phyloP scores from a whole-genome alignment of 1,284 basidiomycete species.

The Boletus smithii region DNA sequence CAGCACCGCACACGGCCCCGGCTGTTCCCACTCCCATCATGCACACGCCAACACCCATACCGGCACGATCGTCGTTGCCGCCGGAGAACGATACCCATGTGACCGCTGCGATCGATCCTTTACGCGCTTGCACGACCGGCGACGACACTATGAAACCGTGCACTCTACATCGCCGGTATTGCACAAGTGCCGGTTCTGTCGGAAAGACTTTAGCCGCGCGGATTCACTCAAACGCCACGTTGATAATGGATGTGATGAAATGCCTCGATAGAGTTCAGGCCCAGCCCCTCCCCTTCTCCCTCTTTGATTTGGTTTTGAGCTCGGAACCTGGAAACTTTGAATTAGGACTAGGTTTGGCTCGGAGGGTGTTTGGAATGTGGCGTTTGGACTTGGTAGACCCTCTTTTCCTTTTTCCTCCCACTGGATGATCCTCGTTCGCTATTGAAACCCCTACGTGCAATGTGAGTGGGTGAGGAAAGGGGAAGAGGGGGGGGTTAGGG shows the following conservation, averaged over 20 bases:
- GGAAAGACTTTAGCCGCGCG: slow-evolving; percentile 68
- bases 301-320: slow-evolving; percentile 3
- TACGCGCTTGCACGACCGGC: slow-evolving; percentile 72
- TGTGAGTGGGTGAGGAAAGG: neutral
- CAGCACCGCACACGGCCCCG: slow-evolving; percentile 12
- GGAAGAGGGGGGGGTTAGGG: neutral
- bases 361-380: slow-evolving; percentile 13
- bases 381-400: slow-evolving; percentile 17
- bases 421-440: slow-evolving; percentile 16
- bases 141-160: slow-evolving; percentile 75
- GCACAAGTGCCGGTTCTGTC: slow-evolving; percentile 65
- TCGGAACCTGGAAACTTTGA: slow-evolving; percentile 20
- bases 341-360: slow-evolving; percentile 12
- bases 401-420: slow-evolving; percentile 14
- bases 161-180: slow-evolving; percentile 55
- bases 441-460: slow-evolving; percentile 8
- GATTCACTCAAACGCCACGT: slow-evolving; percentile 58
- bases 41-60: slow-evolving; percentile 12
- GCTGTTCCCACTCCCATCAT: slow-evolving; percentile 19
- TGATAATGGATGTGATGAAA: slow-evolving; percentile 67
- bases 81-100: slow-evolving; percentile 61
- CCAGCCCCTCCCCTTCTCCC: neutral
- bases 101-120: slow-evolving; percentile 72
- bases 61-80: slow-evolving; percentile 22
- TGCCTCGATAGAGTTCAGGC: slow-evolving; percentile 37